phyloP scores from a whole-genome alignment of 148 eudicot genomes.

The Arctostaphylos glauca region DNA sequence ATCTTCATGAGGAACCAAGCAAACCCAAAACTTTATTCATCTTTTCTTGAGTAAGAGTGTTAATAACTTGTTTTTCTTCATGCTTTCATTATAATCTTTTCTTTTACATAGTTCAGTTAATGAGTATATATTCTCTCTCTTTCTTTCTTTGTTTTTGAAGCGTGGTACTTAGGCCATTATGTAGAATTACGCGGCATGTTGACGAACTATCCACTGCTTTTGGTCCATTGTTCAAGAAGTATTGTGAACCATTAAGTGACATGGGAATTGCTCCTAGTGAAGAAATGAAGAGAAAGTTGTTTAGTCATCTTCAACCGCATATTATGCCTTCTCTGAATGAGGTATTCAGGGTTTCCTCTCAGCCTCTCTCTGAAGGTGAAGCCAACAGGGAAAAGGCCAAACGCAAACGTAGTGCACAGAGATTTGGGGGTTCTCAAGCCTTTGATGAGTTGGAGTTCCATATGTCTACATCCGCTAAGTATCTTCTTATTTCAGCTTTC shows the following conservation, averaged over 20 bases:
- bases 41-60: conserved; percentile 79
- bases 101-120: background rate
- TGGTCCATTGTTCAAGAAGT: conserved; percentile 54
- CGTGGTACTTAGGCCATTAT: conserved; percentile 68
- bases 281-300: conserved; percentile 71
- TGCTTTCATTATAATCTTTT: conserved; percentile 1
- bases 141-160: conserved; percentile 31
- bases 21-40: conserved; percentile 63
- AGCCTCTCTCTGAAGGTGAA: conserved; percentile 31
- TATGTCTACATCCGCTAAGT: conserved; percentile 85
- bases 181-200: conserved; percentile 64
- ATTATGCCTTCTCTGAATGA: conserved; percentile 56
- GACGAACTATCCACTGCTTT: conserved; percentile 67
- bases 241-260: conserved; percentile 67
- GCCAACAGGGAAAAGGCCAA: conserved; percentile 37
- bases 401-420: conserved; percentile 37
- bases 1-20: conserved; percentile 60
- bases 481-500: conserved; percentile 91
- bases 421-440: conserved; percentile 36
- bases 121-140: conserved; percentile 1
- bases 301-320: conserved; percentile 62
- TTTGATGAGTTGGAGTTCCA: conserved; percentile 68
- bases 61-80: background rate
- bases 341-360: conserved; percentile 45
- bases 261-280: conserved; percentile 37